These are phyloP conservation scores for Pulveroboletus frians DNA, from an alignment of 768 basidiomycete genomes.

Conservation along the genomic window DNA sequence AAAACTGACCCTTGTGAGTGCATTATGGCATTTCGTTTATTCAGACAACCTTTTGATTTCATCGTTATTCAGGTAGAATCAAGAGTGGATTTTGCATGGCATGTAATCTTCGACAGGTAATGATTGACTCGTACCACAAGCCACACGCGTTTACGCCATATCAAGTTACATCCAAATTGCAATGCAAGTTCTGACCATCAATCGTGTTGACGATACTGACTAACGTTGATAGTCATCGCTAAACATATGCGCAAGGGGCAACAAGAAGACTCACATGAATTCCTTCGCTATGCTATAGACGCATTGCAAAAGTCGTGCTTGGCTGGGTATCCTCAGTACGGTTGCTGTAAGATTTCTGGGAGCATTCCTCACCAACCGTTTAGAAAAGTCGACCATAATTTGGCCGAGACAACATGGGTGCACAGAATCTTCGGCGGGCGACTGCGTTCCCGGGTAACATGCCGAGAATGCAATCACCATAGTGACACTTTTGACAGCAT, in stretches of 20 bases:
- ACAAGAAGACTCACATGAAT: conserved; percentile 98
- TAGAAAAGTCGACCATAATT: conserved; percentile 65
- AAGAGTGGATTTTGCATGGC: conserved; percentile 69
- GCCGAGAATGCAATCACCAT: conserved; percentile 73
- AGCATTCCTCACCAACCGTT: conserved; percentile 9
- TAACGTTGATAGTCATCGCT: conserved; percentile 63
- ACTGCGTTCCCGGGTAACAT: conserved; percentile 86
- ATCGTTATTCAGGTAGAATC: conserved; percentile 34
- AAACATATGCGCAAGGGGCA: conserved; percentile 87
- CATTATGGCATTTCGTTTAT: not conserved
- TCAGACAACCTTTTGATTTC: conserved; percentile 3
- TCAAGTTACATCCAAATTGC: conserved; percentile 61
- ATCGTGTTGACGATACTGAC: conserved; percentile 4
- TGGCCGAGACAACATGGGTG: conserved; percentile 89
- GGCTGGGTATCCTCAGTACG: conserved; percentile 66
- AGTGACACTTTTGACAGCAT: conserved; percentile 97
- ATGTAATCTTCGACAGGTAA: conserved; percentile 60
- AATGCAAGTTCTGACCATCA: conserved; percentile 44
- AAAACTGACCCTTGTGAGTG: conserved; percentile 55
- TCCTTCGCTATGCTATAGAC: conserved; percentile 90
- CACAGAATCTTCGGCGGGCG: conserved; percentile 92
- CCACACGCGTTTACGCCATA: conserved; percentile 56
- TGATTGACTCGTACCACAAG: conserved; percentile 46
- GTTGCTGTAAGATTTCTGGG: conserved; percentile 8
- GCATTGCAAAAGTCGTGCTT: conserved; percentile 83